Evolutionary conservation across 2,329 filamentous ascomycete species (phyloP), one percentile per base, ranked within the genome.

Genomic region (Ophiostoma ulmi): DNA sequence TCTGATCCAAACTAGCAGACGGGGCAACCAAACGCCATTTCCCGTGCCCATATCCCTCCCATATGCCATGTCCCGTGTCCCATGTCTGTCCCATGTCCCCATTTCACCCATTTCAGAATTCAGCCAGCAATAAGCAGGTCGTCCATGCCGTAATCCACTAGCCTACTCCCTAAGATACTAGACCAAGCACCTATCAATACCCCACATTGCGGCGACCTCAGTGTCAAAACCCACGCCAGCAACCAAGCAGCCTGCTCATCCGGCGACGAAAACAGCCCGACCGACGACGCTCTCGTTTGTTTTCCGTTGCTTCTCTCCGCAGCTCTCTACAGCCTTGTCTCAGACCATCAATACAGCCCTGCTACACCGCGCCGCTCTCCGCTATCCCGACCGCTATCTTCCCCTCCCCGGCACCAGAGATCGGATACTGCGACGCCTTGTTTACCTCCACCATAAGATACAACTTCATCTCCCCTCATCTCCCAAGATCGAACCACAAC

Each of bases 131-230:
- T 17, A 10, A 26, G 64, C 35, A 3, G 63, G 10, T 22, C 20
- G 31, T 20, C 36, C 63, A 65, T 44, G 31, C 65, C 36, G 22
- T 67, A 39, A 65, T 65, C 63, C 39, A 69, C 58, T 61, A 61
- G 55, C 55, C 55, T 31, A 14, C 48, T 55, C 20, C 44, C 17
- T 48, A 48, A 48, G 14, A 48, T 48, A 48, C 38, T 5, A 63
- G 26, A 14, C 14, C 26, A 63, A 63, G 58, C 58, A 31, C 58
- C 22, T 63, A 63, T 63, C 58, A 35, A 63, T 71, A 71, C 70
- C 70, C 70, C 70, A 71, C 70, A 71, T 69, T 71, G 67, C 68
- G 68, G 67, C 70, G 39, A 64, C 70, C 67, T 61, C 70, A 71
- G 67, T 61, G 48, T 44, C 48, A 58, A 63, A 66, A 36, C 44